Evolutionary conservation across 805 yeast species (phyloP).

Genomic region (Starmera pachycereana): DNA sequence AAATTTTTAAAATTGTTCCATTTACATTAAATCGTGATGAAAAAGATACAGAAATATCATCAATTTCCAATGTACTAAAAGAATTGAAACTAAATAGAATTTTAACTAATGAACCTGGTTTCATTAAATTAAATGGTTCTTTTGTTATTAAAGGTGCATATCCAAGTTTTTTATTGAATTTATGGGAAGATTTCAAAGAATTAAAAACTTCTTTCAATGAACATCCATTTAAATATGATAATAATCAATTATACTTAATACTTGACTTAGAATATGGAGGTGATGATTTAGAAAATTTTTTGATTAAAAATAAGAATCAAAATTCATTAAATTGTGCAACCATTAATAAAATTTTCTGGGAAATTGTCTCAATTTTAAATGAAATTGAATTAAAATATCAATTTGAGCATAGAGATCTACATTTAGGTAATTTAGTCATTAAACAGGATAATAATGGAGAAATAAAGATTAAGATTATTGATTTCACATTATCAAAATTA

Average conservation of each 20-base stretch:
- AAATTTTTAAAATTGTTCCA: slow-evolving; percentile 41
- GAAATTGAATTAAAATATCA: slow-evolving; percentile 39
- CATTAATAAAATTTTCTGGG: slow-evolving; percentile 37
- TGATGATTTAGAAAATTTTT: slow-evolving; percentile 32
- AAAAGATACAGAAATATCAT: slow-evolving; percentile 29
- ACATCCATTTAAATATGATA: slow-evolving; percentile 27
- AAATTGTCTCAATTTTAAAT: slow-evolving; percentile 36
- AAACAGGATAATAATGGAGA: slow-evolving; percentile 15
- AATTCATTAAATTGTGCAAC: slow-evolving; percentile 16
- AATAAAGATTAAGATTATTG: slow-evolving; percentile 35
- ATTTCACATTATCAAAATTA: slow-evolving; percentile 47
- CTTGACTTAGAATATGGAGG: slow-evolving; percentile 32
- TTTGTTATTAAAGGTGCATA: slow-evolving; percentile 36
- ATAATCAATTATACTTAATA: slow-evolving; percentile 22
- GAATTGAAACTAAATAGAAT: slow-evolving; percentile 35
- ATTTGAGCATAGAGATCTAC: slow-evolving; percentile 67
- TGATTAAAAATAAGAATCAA: slow-evolving; percentile 25
- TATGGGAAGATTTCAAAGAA: slow-evolving; percentile 33
- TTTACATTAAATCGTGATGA: slow-evolving; percentile 26
- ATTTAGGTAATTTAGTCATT: slow-evolving; percentile 53
- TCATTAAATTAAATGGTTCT: slow-evolving; percentile 31
- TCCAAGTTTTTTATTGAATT: slow-evolving; percentile 28
- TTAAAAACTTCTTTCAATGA: slow-evolving; percentile 21
- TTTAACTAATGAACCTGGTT: slow-evolving; percentile 32
- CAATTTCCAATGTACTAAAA: slow-evolving; percentile 31